Conservation (phyloP, 2,329 filamentous ascomycete species). For the Chaetoscypha palmicola region DNA sequence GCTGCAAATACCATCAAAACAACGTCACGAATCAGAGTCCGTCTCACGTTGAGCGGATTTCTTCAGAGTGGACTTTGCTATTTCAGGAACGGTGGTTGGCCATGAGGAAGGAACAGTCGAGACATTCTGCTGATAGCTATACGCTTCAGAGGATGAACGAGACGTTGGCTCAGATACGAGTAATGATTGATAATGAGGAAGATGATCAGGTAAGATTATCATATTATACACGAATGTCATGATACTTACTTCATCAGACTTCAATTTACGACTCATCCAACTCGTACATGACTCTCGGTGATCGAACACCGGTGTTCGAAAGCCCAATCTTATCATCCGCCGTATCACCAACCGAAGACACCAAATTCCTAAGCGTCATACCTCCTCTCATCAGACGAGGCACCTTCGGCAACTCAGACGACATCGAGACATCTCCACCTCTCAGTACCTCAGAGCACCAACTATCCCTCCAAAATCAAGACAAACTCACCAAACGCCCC, state of each 20-base stretch:
- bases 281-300: neutral
- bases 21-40: slow-evolving; percentile 1
- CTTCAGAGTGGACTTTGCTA: slow-evolving; percentile 6
- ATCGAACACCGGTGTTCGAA: neutral
- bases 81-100: slow-evolving; percentile 5
- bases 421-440: neutral
- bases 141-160: slow-evolving; percentile 3
- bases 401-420: slow-evolving; percentile 9
- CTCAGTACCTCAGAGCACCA: neutral
- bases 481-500: neutral
- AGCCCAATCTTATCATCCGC: neutral
- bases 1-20: slow-evolving; percentile 4
- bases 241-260: neutral
- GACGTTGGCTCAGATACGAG: slow-evolving; percentile 1
- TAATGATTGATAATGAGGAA: slow-evolving; percentile 3
- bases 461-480: neutral
- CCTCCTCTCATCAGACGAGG: neutral
- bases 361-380: neutral
- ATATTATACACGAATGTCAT: neutral
- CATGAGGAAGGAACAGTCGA: slow-evolving; percentile 1
- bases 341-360: slow-evolving; percentile 1
- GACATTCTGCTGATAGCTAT: slow-evolving; percentile 2
- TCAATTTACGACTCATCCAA: neutral
- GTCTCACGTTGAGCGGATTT: neutral
- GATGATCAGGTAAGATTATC: slow-evolving; percentile 5